Evolutionary conservation across 2,329 filamentous ascomycete species (phyloP).

Genomic region (Achaetomium macrosporum): DNA sequence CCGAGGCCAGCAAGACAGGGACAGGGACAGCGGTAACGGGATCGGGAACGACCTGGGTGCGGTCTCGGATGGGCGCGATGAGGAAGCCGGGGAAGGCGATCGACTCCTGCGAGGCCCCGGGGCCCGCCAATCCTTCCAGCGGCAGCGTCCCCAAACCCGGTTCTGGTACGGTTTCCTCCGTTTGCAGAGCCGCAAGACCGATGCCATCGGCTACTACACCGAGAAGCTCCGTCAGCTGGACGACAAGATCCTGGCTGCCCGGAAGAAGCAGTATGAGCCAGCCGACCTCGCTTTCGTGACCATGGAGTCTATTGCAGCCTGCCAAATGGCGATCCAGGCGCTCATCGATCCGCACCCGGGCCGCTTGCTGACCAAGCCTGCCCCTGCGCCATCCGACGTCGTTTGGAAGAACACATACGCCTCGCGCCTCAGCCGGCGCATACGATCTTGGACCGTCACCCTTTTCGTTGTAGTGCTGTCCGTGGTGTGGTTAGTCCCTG

Average conservation of each 20-base stretch:
- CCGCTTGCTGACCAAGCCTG: constrained; percentile 75
- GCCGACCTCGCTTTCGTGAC: constrained; percentile 91
- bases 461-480: constrained; percentile 76
- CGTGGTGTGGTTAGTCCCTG: constrained; percentile 79
- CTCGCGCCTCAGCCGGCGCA: constrained; percentile 63
- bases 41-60: constrained; percentile 26
- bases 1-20: constrained; percentile 21
- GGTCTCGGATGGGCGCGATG: constrained; percentile 33
- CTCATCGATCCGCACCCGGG: constrained; percentile 86
- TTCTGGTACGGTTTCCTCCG: constrained; percentile 75
- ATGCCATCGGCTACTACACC: constrained; percentile 92
- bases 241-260: constrained; percentile 62
- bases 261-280: constrained; percentile 69
- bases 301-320: constrained; percentile 89
- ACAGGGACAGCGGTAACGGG: constrained; percentile 9
- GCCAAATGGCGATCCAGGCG: constrained; percentile 94
- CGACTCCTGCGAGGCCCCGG: constrained; percentile 50
- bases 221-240: constrained; percentile 76
- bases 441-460: constrained; percentile 79
- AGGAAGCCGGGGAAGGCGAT: constrained; percentile 49
- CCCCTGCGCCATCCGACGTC: constrained; percentile 86
- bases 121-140: constrained; percentile 38
- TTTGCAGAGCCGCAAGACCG: constrained; percentile 65
- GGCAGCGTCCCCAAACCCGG: constrained; percentile 59
- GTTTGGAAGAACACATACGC: constrained; percentile 93